Base-by-base conservation (phyloP, 2,329 filamentous ascomycete genomes). In the Fusarium chuoi region DNA sequence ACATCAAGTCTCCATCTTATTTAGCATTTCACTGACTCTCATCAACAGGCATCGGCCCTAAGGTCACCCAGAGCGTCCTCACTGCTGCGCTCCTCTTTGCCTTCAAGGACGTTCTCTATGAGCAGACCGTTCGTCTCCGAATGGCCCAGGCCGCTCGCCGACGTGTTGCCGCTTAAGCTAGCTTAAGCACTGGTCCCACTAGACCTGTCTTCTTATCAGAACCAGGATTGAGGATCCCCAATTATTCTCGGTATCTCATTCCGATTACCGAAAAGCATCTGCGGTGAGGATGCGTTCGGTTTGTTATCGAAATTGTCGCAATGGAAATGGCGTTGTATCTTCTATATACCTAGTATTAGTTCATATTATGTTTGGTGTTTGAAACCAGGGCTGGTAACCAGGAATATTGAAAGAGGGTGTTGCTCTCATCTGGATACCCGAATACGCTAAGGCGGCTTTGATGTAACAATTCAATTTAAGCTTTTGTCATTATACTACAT, bases 41-140 rank as follows among this genome's bases (percentile, higher is more conserved):
- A 63, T 41, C 20, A 28, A 54, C 75, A 98, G 95, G 96, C 61
- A 97, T 99, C 80, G 95, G 92, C 28, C 95, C 96, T 77, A 99
- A 99, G 88, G 92, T 99, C 76, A 95, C 95, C 26, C 96, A 99
- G 85, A 98, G 95, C 81, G 96, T 98, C 51, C 89, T 99, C 71
- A 99, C 96, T 9, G 96, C 96, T 11, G 96, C 96, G 6, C 95
- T 98, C 84, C 86, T 99, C 66, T 99, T 99, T 81, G 96, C 95
- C 5, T 98, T 99, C 87, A 99, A 99, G 87, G 96, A 99, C 81
- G 94, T 94, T 12, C 88, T 99, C 11, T 99, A 98, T 81, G 93
- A 94, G 78, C 90, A 93, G 83, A 95, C 91, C 1, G 85, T 96
- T 57, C 89, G 87, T 78, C 89, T 94, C 38, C 88, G 94, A 60